These are phyloP conservation scores for Leccinum uliginosum DNA, from an alignment of 768 basidiomycete genomes.

Conservation along the genomic window DNA sequence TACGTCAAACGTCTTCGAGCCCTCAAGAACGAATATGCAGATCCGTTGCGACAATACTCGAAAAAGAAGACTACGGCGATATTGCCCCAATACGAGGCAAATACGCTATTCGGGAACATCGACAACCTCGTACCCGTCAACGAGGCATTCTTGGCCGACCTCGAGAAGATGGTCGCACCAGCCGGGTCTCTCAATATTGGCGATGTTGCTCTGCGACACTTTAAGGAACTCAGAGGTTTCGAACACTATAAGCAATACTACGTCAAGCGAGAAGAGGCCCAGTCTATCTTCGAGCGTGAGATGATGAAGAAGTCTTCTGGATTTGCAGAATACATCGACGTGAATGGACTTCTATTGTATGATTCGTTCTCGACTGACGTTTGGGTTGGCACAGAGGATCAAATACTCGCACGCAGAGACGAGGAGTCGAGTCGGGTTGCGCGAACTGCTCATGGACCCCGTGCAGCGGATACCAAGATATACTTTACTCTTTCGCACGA, in stretches of 20 bases:
- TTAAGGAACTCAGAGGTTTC: constrained; percentile 79
- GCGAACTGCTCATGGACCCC: constrained; percentile 93
- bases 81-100: constrained; percentile 86
- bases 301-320: constrained; percentile 73
- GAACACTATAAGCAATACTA: constrained; percentile 92
- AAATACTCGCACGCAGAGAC: constrained; percentile 78
- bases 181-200: constrained; percentile 61
- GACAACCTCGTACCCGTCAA: constrained; percentile 88
- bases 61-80: constrained; percentile 82
- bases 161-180: constrained; percentile 74
- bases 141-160: constrained; percentile 75
- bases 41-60: constrained; percentile 85
- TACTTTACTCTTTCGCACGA: constrained; percentile 86
- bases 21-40: constrained; percentile 85
- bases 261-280: constrained; percentile 89
- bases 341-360: constrained; percentile 37
- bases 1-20: constrained; percentile 82
- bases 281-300: constrained; percentile 81
- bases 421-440: constrained; percentile 78
- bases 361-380: constrained; percentile 9
- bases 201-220: constrained; percentile 82
- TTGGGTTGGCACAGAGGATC: constrained; percentile 54
- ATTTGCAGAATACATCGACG: constrained; percentile 86
- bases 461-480: constrained; percentile 95
- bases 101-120: constrained; percentile 90